These are phyloP conservation scores for Lophiostoma macrostomum DNA, from an alignment of 495 filamentous ascomycete genomes.

Conservation along the genomic window DNA sequence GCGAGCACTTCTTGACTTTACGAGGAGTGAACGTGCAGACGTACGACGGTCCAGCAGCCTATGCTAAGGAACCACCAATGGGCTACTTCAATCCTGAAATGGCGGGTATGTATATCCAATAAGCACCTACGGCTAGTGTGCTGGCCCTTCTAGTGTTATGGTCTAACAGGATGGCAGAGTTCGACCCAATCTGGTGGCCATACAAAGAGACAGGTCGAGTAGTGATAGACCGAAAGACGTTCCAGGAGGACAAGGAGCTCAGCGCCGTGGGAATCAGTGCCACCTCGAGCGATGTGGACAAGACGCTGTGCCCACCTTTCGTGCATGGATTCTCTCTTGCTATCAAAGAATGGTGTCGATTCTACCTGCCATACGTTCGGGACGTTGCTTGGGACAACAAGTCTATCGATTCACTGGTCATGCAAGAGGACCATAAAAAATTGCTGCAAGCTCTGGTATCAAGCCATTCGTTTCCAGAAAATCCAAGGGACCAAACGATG, in stretches of 20 bases:
- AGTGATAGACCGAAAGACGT: conserved; percentile 42
- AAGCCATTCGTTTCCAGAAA: conserved; percentile 20
- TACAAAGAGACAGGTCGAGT: conserved; percentile 35
- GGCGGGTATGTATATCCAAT: no score
- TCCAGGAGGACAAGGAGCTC: conserved; percentile 37
- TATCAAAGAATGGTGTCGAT: conserved; percentile 30
- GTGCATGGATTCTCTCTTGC: conserved; percentile 35
- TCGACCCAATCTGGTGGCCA: conserved; percentile 32
- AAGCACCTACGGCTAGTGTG: no score
- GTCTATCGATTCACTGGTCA: conserved; percentile 20
- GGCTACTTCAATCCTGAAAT: conserved; percentile 35
- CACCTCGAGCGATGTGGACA: conserved; percentile 27
- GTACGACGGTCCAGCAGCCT: conserved; percentile 35
- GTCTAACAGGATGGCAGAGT: no score
- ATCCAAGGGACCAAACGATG: conserved; percentile 21
- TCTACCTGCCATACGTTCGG: conserved; percentile 19
- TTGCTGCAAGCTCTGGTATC: conserved; percentile 24
- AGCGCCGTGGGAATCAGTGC: background rate
- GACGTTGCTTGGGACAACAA: conserved; percentile 24
- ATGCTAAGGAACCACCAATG: conserved; percentile 35
- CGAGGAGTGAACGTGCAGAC: conserved; percentile 1
- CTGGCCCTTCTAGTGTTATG: no score
- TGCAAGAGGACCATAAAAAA: conserved; percentile 14
- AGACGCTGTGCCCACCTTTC: conserved; percentile 46
- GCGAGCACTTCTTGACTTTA: conserved; percentile 19